Evolutionary conservation across 2,329 filamentous ascomycete species (phyloP).

Genomic region (Periconia sp.): DNA sequence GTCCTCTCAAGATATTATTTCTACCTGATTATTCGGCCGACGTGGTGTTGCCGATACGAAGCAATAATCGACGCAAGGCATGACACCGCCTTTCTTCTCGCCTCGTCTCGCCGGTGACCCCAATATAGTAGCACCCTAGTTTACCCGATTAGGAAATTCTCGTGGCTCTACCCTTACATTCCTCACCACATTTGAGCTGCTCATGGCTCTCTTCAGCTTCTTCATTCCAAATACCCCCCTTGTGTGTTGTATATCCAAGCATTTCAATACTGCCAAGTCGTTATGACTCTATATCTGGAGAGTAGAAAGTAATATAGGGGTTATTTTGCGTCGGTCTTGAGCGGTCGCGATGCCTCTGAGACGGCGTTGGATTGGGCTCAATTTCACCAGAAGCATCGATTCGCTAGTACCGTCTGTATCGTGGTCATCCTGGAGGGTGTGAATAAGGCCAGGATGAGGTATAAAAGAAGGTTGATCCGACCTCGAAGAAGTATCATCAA

Average conservation of each 20-base stretch:
- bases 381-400: neutral
- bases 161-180: neutral
- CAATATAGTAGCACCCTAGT: slow-evolving; percentile 2
- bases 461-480: slow-evolving; percentile 14
- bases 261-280: slow-evolving; percentile 4
- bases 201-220: neutral
- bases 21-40: neutral
- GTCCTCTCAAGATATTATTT: neutral
- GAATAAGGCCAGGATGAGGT: slow-evolving; percentile 11
- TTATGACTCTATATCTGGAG: slow-evolving; percentile 11
- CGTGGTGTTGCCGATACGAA: neutral
- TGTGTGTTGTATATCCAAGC: slow-evolving; percentile 1
- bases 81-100: neutral
- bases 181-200: neutral
- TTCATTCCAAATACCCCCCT: slow-evolving; percentile 8
- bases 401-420: neutral
- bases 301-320: slow-evolving; percentile 9
- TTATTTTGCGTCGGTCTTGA: slow-evolving; percentile 2
- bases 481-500: slow-evolving; percentile 9
- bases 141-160: slow-evolving; percentile 12
- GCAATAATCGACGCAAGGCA: neutral
- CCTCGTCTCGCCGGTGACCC: neutral
- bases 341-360: slow-evolving; percentile 1
- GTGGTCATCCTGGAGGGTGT: neutral
- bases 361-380: too few species aligned